These are phyloP conservation scores for Pholiota adiposa DNA, from an alignment of 1,284 basidiomycete species.

Conservation along the genomic window DNA sequence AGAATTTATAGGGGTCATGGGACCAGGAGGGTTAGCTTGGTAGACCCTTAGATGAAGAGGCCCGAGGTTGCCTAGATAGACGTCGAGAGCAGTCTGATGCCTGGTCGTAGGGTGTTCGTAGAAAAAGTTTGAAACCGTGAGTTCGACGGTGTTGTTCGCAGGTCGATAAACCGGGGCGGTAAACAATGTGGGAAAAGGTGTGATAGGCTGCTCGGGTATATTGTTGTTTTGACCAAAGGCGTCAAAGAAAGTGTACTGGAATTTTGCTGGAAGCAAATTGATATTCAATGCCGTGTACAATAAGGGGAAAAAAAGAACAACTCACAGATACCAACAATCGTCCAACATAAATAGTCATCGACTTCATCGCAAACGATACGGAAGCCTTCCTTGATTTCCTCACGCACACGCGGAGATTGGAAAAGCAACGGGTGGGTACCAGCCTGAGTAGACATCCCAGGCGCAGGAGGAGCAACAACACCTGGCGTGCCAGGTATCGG, in stretches of 20 bases:
- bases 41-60: slow-evolving; percentile 77
- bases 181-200: slow-evolving; percentile 88
- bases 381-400: slow-evolving; percentile 75
- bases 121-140: slow-evolving; percentile 86
- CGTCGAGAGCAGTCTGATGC: slow-evolving; percentile 73
- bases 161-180: slow-evolving; percentile 79
- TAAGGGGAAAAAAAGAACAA: slow-evolving; percentile 28
- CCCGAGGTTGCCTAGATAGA: slow-evolving; percentile 89
- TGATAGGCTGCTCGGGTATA: slow-evolving; percentile 80
- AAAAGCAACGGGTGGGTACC: slow-evolving; percentile 81
- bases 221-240: slow-evolving; percentile 79
- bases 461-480: slow-evolving; percentile 61
- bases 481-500: slow-evolving; percentile 78
- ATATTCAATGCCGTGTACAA: slow-evolving; percentile 26
- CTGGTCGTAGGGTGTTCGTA: slow-evolving; percentile 72
- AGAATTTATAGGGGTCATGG: slow-evolving; percentile 61
- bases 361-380: slow-evolving; percentile 81
- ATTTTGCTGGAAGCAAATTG: slow-evolving; percentile 63
- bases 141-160: slow-evolving; percentile 73
- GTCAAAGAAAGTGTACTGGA: slow-evolving; percentile 94
- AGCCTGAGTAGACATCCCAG: slow-evolving; percentile 73
- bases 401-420: slow-evolving; percentile 72
- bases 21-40: slow-evolving; percentile 67
- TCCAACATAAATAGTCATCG: slow-evolving; percentile 95
- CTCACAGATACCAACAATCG: slow-evolving; percentile 93